Base-by-base conservation (phyloP, 768 basidiomycete species). In the Podaxis sp. region DNA sequence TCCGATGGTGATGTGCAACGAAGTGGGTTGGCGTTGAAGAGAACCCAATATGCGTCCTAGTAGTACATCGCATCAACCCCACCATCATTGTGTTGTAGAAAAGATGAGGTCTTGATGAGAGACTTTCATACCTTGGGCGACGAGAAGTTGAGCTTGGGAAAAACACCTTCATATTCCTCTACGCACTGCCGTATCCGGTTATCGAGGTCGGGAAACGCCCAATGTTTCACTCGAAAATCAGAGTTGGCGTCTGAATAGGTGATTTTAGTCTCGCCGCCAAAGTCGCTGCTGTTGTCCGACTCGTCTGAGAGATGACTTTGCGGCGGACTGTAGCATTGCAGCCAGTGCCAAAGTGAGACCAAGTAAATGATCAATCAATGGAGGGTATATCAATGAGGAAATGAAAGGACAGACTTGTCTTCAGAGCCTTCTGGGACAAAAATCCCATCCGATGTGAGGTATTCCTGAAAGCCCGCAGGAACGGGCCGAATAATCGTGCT, bases 131-230 rank as follows among this genome's bases (percentile, higher is more conserved):
- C 95, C 78, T 89, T 90, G 13, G 96, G 96, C n/a, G 93, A 89
- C 5, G 94, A 93, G 76, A 96, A 97, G 70, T 97, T 98, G 59
- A 98, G 85, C 75, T 98, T 98, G 0, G 96, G 95, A 72, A 98
- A 98, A 29, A 96, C 89, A 5, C 89, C 89, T 2, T 86, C 90
- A 72, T 91, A 95, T 60, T 82, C 74, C 50, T 76, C 67, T n/a
- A 97, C 78, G 37, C 80, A 82, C 13, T 76, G 72, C 54, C 91
- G 77, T 64, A 98, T 96, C 61, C 77, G 77, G 13, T 77, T 75
- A 68, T 95, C 93, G n/a, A 97, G 76, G 51, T 87, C 87, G 0
- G 95, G 94, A 70, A 98, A 96, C 4, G 61, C 19, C 61, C 61
- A 62, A 24, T 56, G 61, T 22, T 62, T 62, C 17, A 62, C 61